Conservation (phyloP, 352 stramenopile genomes). For the Phytophthora fragariae region DNA sequence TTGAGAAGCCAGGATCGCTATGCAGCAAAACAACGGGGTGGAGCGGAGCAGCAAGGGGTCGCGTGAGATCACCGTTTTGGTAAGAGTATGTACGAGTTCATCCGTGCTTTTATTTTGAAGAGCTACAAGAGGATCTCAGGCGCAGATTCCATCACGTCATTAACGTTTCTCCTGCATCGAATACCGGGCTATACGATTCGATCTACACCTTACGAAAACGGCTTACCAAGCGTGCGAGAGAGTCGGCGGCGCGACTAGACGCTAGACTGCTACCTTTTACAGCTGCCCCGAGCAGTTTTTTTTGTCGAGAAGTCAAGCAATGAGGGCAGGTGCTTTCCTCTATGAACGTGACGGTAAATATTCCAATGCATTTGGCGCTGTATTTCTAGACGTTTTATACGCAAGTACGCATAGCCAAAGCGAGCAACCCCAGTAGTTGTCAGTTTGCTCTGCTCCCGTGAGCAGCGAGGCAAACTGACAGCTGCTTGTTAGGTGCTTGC, state of each 20-base stretch:
- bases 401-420: conserved; percentile 9
- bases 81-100: conserved; percentile 29
- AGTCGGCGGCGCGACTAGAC: conserved; percentile 3
- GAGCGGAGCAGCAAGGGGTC: conserved; percentile 8
- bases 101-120: conserved; percentile 42
- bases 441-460: conserved; percentile 13
- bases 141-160: conserved; percentile 1
- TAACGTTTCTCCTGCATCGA: conserved; percentile 20
- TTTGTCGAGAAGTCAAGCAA: conserved; percentile 20
- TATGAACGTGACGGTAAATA: no score
- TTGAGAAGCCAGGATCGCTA: conserved; percentile 10
- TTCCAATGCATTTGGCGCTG: no score
- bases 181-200: conserved; percentile 31
- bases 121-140: conserved; percentile 23
- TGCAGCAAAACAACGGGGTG: neutral
- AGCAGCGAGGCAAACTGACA: conserved; percentile 1
- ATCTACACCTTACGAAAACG: conserved; percentile 31
- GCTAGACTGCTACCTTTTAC: conserved; percentile 21
- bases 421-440: conserved; percentile 24
- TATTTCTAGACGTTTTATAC: neutral
- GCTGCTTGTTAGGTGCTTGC: conserved; percentile 21
- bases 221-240: conserved; percentile 17
- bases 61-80: conserved; percentile 3
- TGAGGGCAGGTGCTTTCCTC: conserved; percentile 1
- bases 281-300: conserved; percentile 15